Percentiles rank a stretch among this genome's conserved stretches.
Evolutionary conservation across 352 stramenopile genomes (phyloP).

Genomic region (Phytopythium cucurbitacearum): DNA sequence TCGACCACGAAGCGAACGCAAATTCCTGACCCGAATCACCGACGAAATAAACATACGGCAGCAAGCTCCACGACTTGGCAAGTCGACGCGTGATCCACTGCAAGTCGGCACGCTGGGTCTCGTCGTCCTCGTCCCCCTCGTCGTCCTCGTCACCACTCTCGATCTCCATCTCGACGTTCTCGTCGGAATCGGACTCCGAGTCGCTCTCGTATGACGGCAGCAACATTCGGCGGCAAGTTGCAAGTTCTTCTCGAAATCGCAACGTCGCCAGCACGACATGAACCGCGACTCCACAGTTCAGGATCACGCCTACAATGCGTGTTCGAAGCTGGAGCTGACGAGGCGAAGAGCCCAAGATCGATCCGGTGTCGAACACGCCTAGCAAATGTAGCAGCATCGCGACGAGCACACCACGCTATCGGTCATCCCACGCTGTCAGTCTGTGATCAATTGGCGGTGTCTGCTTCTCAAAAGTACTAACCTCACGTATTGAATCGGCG

Average conservation of each 20-base stretch:
- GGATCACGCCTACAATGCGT: constrained; percentile 21
- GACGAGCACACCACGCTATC: constrained; percentile 21
- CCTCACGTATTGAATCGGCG: background rate
- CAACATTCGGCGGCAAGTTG: constrained; percentile 27
- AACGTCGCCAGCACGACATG: constrained; percentile 40
- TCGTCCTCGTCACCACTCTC: constrained; percentile 16
- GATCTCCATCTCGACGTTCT: background rate
- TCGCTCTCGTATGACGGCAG: constrained; percentile 33
- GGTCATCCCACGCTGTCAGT: background rate
- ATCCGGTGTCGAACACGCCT: constrained; percentile 6
- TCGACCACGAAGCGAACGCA: constrained; percentile 56
- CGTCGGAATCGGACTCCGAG: constrained; percentile 21
- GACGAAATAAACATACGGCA: constrained; percentile 48
- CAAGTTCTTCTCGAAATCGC: constrained; percentile 55
- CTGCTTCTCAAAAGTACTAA: constrained; percentile 4
- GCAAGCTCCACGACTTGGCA: constrained; percentile 21
- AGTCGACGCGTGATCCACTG: constrained; percentile 31
- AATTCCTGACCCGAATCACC: constrained; percentile 43
- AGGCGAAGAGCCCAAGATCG: background rate
- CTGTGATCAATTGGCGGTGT: background rate
- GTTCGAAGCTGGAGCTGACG: constrained; percentile 2
- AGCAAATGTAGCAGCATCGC: constrained; percentile 39
- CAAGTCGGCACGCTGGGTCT: constrained; percentile 19
- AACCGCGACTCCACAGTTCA: constrained; percentile 27
- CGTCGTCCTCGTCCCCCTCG: constrained; percentile 5